Base-by-base conservation (phyloP, 2,329 filamentous ascomycete species). In the Didymellaceae sp. region DNA sequence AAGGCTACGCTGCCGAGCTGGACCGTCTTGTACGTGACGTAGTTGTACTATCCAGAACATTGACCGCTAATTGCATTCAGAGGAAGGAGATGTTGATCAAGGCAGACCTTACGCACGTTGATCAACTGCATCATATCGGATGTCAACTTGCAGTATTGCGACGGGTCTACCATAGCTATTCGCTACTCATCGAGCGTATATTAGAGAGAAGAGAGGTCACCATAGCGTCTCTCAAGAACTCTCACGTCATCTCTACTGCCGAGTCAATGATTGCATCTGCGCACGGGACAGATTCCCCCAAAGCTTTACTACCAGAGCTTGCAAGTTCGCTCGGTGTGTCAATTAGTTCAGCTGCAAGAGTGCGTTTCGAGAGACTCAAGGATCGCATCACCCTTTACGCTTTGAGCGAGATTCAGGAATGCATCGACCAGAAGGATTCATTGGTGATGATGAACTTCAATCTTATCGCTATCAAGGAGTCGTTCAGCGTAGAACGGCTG, bases 371-470 rank as follows among this genome's bases (percentile, higher is more conserved):
- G 44, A 75, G 85, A 6, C 73, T 88, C 2, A 77, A 79, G 52
- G 82, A 86, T 59, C 78, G 83, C 33, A 78, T 87, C 45, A 76
- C 81, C 46, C 74, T 86, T 31, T 80, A 87, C 39, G 85, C 86
- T 53, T 68, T 87, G 31, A 82, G 79, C 59, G 82, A 85, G 49
- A 84, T 86, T 20, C 76, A 82, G 41, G 84, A 86, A 60, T 84
- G 83, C 50, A 71, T 90, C 17, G 82, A 82, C 21, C 87, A 90
- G 69, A 90, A 90, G 65, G 85, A 87, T 20, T 84, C 84, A 0
- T 75, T 91, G 20, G 86, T 88, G 3, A 82, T 83, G 55, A 84
- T 90, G 66, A 90, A 90, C 68, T 91, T 91, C 78, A 90, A 88
- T 68, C 80, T 91, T 57, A 89, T 88, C 50, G 84, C 87, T 14